Conservation (phyloP, 306 rosid species). For the Cucurbita argyrosperma region DNA sequence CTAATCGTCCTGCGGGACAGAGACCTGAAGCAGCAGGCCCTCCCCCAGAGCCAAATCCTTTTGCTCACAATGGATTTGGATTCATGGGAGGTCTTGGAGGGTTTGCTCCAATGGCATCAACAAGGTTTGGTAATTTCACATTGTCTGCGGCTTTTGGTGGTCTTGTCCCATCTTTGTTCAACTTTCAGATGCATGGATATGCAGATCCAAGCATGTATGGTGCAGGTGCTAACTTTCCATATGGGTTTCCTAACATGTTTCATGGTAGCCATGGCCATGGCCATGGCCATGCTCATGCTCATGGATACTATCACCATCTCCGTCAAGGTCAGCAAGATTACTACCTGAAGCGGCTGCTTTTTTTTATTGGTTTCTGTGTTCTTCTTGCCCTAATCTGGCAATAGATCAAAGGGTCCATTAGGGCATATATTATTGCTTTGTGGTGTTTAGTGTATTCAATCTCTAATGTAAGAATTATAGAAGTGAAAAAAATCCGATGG, state of each 20-base stretch:
- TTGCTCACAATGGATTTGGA: constrained; percentile 50
- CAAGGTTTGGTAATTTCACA: constrained; percentile 72
- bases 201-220: constrained; percentile 49
- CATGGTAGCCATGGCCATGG: constrained; percentile 30
- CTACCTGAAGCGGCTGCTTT: constrained; percentile 44
- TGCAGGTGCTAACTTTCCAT: constrained; percentile 36
- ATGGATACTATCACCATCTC: constrained; percentile 31
- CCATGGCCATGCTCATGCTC: neutral
- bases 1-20: constrained; percentile 69
- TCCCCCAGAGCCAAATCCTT: constrained; percentile 51
- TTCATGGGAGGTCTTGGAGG: constrained; percentile 68
- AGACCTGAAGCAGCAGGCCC: constrained; percentile 79
- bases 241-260: constrained; percentile 46
- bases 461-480: neutral
- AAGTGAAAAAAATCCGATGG: neutral
- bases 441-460: constrained; percentile 4
- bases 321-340: constrained; percentile 60
- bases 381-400: constrained; percentile 58
- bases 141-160: constrained; percentile 76
- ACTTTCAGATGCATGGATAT: constrained; percentile 57
- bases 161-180: constrained; percentile 52
- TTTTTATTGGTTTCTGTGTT: constrained; percentile 39
- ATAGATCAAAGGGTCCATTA: constrained; percentile 14
- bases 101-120: constrained; percentile 46
- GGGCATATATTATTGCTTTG: neutral